Evolutionary conservation across 2,329 filamentous ascomycete species (phyloP).

Genomic region (Pestalotiopsis sp.): DNA sequence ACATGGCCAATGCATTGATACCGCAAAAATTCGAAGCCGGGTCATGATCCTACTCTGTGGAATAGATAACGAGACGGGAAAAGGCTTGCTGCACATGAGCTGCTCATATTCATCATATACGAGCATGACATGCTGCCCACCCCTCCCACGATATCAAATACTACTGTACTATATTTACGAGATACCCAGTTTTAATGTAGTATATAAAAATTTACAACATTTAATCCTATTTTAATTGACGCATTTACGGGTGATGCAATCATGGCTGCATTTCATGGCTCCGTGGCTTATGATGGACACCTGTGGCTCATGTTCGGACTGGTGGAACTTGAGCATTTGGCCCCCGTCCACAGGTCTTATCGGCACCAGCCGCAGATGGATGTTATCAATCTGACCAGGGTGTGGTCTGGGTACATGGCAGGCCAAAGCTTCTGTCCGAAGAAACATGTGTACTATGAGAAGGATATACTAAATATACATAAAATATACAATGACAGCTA

Average conservation of each 20-base stretch:
- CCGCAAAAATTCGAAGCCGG: constrained; percentile 57
- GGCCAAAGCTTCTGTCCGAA: neutral
- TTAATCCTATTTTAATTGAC: neutral
- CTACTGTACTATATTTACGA: neutral
- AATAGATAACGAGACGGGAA: neutral
- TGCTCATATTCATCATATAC: too few relatives aligned
- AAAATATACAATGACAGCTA: too few relatives aligned
- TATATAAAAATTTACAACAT: neutral
- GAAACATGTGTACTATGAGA: neutral
- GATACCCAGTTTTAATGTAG: neutral
- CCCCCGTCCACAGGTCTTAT: neutral
- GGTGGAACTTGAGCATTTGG: neutral
- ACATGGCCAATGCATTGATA: constrained; percentile 71
- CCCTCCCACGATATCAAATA: neutral
- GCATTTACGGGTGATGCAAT: neutral
- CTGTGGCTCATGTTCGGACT: neutral
- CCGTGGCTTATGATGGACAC: neutral
- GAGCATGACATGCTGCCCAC: neutral
- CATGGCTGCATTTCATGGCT: neutral
- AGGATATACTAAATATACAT: too few relatives aligned
- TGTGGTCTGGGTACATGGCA: neutral
- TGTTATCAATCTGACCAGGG: neutral
- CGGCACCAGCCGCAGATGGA: neutral
- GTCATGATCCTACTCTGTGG: neutral
- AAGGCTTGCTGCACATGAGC: too few relatives aligned